Conservation (phyloP, 805 yeast genomes). For the Saturnispora sanitii region DNA sequence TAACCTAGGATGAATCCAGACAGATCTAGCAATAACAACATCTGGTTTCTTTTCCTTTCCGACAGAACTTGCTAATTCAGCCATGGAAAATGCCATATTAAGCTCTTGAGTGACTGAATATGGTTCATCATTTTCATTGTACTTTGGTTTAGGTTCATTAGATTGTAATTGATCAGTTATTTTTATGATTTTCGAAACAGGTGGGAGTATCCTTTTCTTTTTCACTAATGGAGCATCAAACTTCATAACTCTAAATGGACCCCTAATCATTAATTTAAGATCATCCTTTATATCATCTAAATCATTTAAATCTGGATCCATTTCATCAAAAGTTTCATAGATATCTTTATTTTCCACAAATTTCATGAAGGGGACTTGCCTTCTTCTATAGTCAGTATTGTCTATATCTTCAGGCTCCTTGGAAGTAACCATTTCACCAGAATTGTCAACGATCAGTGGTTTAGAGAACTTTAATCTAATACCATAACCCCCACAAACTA, state of each 20-base stretch:
- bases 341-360: conserved; percentile 27
- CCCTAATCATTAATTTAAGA: conserved; percentile 23
- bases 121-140: not conserved
- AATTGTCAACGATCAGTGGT: conserved; percentile 26
- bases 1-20: conserved; percentile 29
- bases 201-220: not conserved
- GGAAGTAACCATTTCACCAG: conserved; percentile 16
- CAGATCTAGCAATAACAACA: conserved; percentile 18
- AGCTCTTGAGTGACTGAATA: not conserved
- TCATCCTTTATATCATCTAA: conserved; percentile 11
- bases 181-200: conserved; percentile 1
- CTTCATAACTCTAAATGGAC: conserved; percentile 22
- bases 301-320: conserved; percentile 30
- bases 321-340: conserved; percentile 31
- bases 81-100: conserved; percentile 2
- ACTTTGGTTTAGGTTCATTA: too few species aligned
- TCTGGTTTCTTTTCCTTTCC: conserved; percentile 7
- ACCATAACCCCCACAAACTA: conserved; percentile 41
- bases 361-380: conserved; percentile 35
- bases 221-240: not conserved
- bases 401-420: conserved; percentile 8
- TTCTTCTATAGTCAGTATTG: conserved; percentile 22
- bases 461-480: conserved; percentile 39
- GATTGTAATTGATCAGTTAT: too few species aligned
- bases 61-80: not conserved